Base-by-base conservation (phyloP, 176 grass and related monocot genomes). In the Luzula sylvatica region DNA sequence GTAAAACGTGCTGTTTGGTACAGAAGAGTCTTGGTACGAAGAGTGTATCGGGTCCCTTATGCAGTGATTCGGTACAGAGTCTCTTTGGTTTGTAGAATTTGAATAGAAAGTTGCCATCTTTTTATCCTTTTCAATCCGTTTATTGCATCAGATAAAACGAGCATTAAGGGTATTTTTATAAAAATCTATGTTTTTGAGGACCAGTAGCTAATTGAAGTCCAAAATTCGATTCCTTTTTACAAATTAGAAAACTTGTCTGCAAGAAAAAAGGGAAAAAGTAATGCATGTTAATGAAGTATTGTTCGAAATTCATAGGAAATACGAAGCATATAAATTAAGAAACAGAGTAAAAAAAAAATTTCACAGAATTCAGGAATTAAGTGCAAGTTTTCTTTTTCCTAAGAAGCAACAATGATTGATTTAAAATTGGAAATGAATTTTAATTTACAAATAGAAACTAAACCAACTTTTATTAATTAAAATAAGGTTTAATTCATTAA, bases 41-140 rank as follows among this genome's bases (percentile, higher is more conserved):
- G 56, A 54, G 59, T 72, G 73, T 23, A 75, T 61, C 46, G 75
- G 84, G 71, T 75, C 74, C 0, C 71, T 61, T 71, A 88, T 68
- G 56, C 59, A 64, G 38, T 35, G 48, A 20, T 46, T 56, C 52
- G 8, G 71, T 38, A 68, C 20, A n/a, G 71, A 50, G 38, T 64
- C 69, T 53, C 76, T 78, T 70, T 82, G 78, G 16, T 94, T 61
- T 39, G 56, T 56, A 61, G 82, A 76, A 20, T 52, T 53, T 38
- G 81, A 66, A 65, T 87, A 87, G 78, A 87, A 94, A 26, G 87
- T 72, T 47, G 87, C 74, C 87, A 82, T 94, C 26, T 15, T 42
- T 57, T 15, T 66, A n/a, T 50, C 52, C 20, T 23, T 20, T 43
- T 42, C 28, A 23, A 20, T 39, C n/a, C 20, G 26, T 47, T 5